phyloP scores from a whole-genome alignment of 352 stramenopile genomes.

The Pythium sp. region DNA sequence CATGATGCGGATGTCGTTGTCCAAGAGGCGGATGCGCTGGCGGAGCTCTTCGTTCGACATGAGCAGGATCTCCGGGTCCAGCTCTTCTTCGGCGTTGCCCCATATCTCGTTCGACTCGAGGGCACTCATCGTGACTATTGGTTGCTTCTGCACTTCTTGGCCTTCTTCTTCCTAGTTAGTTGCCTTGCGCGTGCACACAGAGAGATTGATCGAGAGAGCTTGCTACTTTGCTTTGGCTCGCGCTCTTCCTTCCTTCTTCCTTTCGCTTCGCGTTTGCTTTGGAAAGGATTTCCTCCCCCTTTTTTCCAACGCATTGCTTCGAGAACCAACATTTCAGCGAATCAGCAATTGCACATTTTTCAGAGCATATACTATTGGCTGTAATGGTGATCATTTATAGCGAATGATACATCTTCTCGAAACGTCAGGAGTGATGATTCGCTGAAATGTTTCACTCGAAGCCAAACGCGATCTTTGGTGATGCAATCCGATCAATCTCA shows the following conservation, averaged over 20 bases:
- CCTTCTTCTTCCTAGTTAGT: neutral
- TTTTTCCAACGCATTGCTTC: slow-evolving; percentile 6
- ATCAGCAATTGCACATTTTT: neutral
- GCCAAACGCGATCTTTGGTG: slow-evolving; percentile 16
- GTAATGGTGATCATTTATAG: neutral
- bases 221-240: neutral
- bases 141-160: neutral
- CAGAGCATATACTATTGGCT: neutral
- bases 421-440: neutral
- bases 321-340: neutral
- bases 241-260: slow-evolving; percentile 12
- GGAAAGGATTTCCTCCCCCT: slow-evolving; percentile 10
- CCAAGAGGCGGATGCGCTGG: slow-evolving; percentile 94
- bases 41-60: slow-evolving; percentile 96
- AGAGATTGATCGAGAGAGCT: neutral
- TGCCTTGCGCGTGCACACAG: neutral
- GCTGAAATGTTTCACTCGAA: neutral
- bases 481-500: neutral
- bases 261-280: slow-evolving; percentile 16
- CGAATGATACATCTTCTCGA: neutral
- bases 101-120: slow-evolving; percentile 66
- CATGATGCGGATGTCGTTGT: slow-evolving; percentile 98
- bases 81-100: slow-evolving; percentile 46
- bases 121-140: slow-evolving; percentile 40
- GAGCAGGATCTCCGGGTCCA: slow-evolving; percentile 89